Percentiles rank a stretch among this genome's conserved stretches.
Conservation (phyloP, 2,329 filamentous ascomycete genomes). For the Nannizziopsis barbatae region DNA sequence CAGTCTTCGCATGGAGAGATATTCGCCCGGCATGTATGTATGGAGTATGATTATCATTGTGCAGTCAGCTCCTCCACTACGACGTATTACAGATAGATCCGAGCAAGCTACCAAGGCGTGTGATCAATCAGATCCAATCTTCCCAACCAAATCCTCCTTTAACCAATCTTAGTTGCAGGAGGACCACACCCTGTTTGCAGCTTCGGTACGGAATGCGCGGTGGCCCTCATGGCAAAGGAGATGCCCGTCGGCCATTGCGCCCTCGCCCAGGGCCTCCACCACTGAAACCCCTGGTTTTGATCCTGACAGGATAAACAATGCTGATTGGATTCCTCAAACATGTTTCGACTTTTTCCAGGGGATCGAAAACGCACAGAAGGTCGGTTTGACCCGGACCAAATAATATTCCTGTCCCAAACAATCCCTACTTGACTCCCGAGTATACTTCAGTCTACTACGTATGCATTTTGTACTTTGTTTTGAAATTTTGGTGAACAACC, state of each 20-base stretch:
- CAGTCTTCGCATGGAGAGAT: too few relatives aligned
- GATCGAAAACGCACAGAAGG: background rate
- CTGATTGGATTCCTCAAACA: background rate
- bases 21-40: too few relatives aligned
- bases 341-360: constrained; percentile 7
- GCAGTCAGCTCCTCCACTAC: background rate
- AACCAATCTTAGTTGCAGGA: background rate
- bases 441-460: too few relatives aligned
- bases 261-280: background rate
- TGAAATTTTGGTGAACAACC: background rate
- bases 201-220: background rate
- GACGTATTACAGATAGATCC: background rate
- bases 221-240: constrained; percentile 6
- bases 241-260: constrained; percentile 7
- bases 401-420: too few relatives aligned
- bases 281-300: background rate
- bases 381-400: background rate
- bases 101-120: background rate
- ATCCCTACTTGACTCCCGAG: background rate
- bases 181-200: background rate
- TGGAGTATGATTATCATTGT: background rate
- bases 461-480: too few relatives aligned
- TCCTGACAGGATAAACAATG: background rate
- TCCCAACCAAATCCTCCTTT: background rate
- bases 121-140: constrained; percentile 6